Evolutionary conservation across 257 asterid genomes (phyloP), one percentile per base, ranked within the genome.

Genomic region (Fraxinus cuspidata): DNA sequence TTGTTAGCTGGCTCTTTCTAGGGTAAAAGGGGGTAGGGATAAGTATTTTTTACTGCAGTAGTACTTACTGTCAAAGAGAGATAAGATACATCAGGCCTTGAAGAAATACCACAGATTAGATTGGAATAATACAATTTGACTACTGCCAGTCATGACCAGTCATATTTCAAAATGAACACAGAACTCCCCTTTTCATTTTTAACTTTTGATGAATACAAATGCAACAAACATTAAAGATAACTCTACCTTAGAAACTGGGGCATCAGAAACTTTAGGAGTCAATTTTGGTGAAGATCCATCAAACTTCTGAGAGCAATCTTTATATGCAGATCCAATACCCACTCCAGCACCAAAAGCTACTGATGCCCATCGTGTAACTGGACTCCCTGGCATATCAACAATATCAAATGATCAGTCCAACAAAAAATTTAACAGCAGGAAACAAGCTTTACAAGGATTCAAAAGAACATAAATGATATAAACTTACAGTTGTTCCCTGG

Each of bases 321-420:
- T 76, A 85, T 90, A 94, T 27, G 98, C 94, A 81, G 95, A 87
- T 70, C 98, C 98, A 70, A 94, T 82, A 66, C 97, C 98, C 71
- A 88, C 67, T 68, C 97, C 97, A 71, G 96, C 96, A 77, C 94
- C 98, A 76, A 94, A 89, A 77, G 95, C 92, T 56, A 93, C 91
- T 34, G 97, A 85, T 47, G 97, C 96, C 98, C 97, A 92, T 72
- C 97, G 96, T 71, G 97, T 90, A 28, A 78, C 94, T 23, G 98
- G 97, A 77, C 96, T 94, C 83, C 97, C 97, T 94, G 85, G 76
- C 79, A 81, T 75, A 82, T 77, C 68, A 74, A 77, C 27, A 56
- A n/a, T 56, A 56, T 56, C 11, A 56, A 56, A n/a, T 56, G 11
- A 56, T 56, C 28, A 23, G 29, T 25, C 34, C 16, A 58, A n/a